A percentile compares a stretch with the other conserved stretches of the same genome.
phyloP scores from a whole-genome alignment of 805 yeast species.

The Myxozyma nipponensis region DNA sequence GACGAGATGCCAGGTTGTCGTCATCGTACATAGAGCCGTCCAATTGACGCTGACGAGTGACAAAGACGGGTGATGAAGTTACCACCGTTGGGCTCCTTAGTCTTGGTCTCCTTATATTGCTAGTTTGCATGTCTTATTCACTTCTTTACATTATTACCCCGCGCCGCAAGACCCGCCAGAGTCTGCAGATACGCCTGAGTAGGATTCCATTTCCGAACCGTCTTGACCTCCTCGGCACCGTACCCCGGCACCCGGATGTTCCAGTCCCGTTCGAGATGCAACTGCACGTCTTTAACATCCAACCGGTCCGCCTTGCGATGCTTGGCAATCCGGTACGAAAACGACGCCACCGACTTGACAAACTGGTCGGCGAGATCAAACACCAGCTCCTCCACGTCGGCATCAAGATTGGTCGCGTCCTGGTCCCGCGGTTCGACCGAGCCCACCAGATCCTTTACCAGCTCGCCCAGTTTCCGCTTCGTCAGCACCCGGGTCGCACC shows the following conservation, averaged over 20 bases:
- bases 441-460: constrained; percentile 49
- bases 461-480: constrained; percentile 80
- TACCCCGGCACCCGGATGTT: constrained; percentile 90
- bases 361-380: constrained; percentile 93
- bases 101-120: too few relatives aligned
- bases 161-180: constrained; percentile 22
- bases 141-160: not conserved
- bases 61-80: too few relatives aligned
- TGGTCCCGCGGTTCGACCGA: constrained; percentile 70
- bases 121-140: constrained; percentile 1
- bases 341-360: constrained; percentile 79
- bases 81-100: too few relatives aligned
- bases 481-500: constrained; percentile 56
- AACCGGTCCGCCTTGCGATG: constrained; percentile 83
- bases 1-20: too few relatives aligned
- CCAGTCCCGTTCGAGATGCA: constrained; percentile 88
- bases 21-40: too few relatives aligned
- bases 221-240: constrained; percentile 80
- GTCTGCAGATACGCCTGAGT: constrained; percentile 39
- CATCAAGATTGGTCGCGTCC: constrained; percentile 55
- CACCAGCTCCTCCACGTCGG: constrained; percentile 86
- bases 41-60: too few relatives aligned
- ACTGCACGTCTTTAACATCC: constrained; percentile 82
- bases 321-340: constrained; percentile 90
- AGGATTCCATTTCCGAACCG: constrained; percentile 39